Conservation (phyloP, 257 asterid species). For the Nicotiana attenuata region DNA sequence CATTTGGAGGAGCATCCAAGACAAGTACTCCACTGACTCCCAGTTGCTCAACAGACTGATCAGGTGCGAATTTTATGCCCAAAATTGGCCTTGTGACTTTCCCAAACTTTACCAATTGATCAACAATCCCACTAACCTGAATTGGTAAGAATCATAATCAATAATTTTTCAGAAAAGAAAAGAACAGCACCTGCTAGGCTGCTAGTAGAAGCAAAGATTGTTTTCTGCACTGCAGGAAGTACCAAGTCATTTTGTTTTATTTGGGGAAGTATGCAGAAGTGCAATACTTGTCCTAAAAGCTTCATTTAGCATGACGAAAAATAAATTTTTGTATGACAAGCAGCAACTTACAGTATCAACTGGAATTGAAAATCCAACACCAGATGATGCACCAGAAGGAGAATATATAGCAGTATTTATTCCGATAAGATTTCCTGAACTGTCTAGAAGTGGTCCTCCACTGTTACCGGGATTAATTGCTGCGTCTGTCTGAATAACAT, state of each 20-base stretch:
- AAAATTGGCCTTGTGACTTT: slow-evolving; percentile 92
- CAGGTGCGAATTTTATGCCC: slow-evolving; percentile 97
- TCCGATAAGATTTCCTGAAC: slow-evolving; percentile 93
- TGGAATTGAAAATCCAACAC: slow-evolving; percentile 98
- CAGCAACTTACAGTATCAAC: slow-evolving; percentile 84
- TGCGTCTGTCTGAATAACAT: slow-evolving; percentile 99
- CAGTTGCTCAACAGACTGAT: slow-evolving; percentile 93
- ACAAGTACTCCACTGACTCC: slow-evolving; percentile 98
- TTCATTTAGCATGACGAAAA: neutral
- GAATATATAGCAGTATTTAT: slow-evolving; percentile 99
- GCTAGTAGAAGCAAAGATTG: neutral
- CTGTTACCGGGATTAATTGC: slow-evolving; percentile 99
- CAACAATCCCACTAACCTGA: slow-evolving; percentile 94
- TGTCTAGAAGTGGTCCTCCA: slow-evolving; percentile 98
- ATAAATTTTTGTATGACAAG: slow-evolving; percentile 5
- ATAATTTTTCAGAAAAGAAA: neutral
- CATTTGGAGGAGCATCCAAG: slow-evolving; percentile 88
- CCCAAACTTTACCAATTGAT: slow-evolving; percentile 87
- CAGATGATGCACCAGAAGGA: slow-evolving; percentile 99
- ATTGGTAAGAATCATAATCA: neutral
- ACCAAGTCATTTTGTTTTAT: neutral
- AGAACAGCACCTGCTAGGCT: neutral
- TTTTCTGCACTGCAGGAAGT: neutral
- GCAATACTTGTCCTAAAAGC: neutral
- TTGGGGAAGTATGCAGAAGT: neutral